phyloP scores from a whole-genome alignment of 805 yeast genomes.

The Yueomyces sp. region DNA sequence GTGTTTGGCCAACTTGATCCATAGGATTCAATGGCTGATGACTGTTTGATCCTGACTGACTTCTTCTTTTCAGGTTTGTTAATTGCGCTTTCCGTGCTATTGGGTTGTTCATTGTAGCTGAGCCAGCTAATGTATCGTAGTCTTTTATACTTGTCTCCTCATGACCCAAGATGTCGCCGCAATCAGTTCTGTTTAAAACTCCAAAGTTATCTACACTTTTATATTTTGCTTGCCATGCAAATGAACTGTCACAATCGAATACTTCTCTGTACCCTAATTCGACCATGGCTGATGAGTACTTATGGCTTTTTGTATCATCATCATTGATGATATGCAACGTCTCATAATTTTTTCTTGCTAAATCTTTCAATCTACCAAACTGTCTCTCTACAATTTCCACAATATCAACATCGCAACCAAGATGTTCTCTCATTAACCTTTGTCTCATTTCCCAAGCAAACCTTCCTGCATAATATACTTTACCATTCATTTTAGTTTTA shows the following conservation, averaged over 20 bases:
- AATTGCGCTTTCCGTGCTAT: constrained; percentile 1
- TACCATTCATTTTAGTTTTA: constrained; percentile 60
- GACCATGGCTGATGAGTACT: constrained; percentile 49
- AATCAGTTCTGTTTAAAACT: constrained; percentile 1
- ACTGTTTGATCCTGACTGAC: background rate
- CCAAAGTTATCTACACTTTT: constrained; percentile 16
- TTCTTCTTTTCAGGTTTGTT: constrained; percentile 3
- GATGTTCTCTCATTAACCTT: constrained; percentile 90
- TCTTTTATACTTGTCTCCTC: constrained; percentile 14
- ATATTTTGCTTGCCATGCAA: constrained; percentile 36
- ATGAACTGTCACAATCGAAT: constrained; percentile 27
- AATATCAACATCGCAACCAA: constrained; percentile 85
- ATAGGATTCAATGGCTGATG: background rate
- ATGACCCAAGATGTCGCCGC: constrained; percentile 1
- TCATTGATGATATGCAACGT: constrained; percentile 11
- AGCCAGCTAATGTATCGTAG: background rate
- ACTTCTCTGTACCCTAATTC: constrained; percentile 65
- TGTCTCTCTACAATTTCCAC: constrained; percentile 71
- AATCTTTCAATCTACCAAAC: constrained; percentile 31
- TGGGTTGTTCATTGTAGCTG: background rate
- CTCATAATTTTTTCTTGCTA: constrained; percentile 21
- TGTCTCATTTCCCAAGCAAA: constrained; percentile 84
- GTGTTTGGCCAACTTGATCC: background rate
- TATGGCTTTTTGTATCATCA: constrained; percentile 3
- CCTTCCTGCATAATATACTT: constrained; percentile 66